Conservation (phyloP, 768 basidiomycete genomes). For the Pseudohyphozyma bogoriensis region DNA sequence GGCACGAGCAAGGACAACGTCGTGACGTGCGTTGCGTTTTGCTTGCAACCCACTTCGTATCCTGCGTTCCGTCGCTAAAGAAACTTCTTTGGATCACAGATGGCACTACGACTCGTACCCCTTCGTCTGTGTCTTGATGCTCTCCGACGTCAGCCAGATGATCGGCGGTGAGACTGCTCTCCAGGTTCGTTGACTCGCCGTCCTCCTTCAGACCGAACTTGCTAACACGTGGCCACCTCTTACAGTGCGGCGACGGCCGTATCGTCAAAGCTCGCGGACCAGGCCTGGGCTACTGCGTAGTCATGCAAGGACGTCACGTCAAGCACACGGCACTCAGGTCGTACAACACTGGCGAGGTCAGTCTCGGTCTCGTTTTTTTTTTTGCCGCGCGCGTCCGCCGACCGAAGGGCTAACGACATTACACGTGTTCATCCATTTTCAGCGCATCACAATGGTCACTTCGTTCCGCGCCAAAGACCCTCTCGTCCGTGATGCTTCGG, state of each 20-base stretch:
- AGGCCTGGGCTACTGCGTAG: slow-evolving; percentile 4
- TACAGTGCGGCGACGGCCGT: slow-evolving; percentile 11
- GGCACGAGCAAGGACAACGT: not conserved
- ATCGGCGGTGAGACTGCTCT: slow-evolving; percentile 20
- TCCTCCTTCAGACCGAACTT: not conserved
- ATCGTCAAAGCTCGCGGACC: slow-evolving; percentile 15
- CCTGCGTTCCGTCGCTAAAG: too few relatives aligned
- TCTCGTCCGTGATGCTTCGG: slow-evolving; percentile 8
- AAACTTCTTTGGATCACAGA: not conserved
- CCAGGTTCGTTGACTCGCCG: not conserved
- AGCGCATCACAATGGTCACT: slow-evolving; percentile 13
- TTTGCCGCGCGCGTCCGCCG: too few relatives aligned
- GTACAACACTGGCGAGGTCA: slow-evolving; percentile 6
- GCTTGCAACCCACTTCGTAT: not conserved
- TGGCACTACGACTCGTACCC: slow-evolving; percentile 4
- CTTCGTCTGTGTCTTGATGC: slow-evolving; percentile 21
- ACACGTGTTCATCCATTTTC: not conserved
- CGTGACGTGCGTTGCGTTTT: not conserved
- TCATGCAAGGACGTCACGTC: slow-evolving; percentile 11
- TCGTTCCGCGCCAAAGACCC: slow-evolving; percentile 19
- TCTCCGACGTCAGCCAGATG: slow-evolving; percentile 10
- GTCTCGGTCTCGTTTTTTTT: too few relatives aligned
- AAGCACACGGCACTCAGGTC: slow-evolving; percentile 16
- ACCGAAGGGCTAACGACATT: not conserved
- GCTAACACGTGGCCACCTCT: not conserved